Percentiles rank a stretch among this genome's conserved stretches.
Evolutionary conservation across 129 eudicot species (phyloP).

Genomic region (Pseudognaphalium luteoalbum): DNA sequence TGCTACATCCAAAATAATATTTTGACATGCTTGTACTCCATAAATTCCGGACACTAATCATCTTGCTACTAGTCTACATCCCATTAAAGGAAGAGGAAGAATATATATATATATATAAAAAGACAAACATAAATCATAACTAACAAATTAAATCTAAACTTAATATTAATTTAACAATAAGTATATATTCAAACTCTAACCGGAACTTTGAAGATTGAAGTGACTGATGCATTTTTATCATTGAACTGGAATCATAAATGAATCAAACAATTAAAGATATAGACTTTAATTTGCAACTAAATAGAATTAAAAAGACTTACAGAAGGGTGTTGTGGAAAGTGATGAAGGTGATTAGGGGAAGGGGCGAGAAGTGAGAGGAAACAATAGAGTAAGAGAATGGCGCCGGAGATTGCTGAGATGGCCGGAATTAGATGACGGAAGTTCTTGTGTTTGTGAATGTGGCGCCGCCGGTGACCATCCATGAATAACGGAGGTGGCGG

Average conservation of each 20-base stretch:
- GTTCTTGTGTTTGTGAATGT: slow-evolving; percentile 37
- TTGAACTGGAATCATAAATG: slow-evolving; percentile 22
- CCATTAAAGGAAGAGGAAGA: slow-evolving; percentile 24
- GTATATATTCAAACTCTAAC: slow-evolving; percentile 43
- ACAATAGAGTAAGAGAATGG: slow-evolving; percentile 51
- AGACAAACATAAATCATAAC: not conserved
- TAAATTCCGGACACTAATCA: slow-evolving; percentile 41
- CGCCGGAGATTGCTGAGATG: slow-evolving; percentile 47
- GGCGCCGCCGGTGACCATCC: slow-evolving; percentile 59
- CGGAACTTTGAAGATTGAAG: slow-evolving; percentile 48
- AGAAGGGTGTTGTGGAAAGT: slow-evolving; percentile 17
- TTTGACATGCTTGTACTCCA: slow-evolving; percentile 61
- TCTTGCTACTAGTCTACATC: slow-evolving; percentile 59
- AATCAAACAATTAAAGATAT: not conserved
- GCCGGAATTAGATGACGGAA: slow-evolving; percentile 44
- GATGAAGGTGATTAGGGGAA: slow-evolving; percentile 53
- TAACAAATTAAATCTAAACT: not conserved
- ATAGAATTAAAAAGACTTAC: slow-evolving; percentile 22
- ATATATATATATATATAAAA: no score
- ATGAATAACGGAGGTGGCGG: slow-evolving; percentile 18
- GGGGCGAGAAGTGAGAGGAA: slow-evolving; percentile 69
- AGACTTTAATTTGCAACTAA: not conserved
- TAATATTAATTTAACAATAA: not conserved
- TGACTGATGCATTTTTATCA: slow-evolving; percentile 15
- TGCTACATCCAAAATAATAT: slow-evolving; percentile 77